These are phyloP conservation scores for Physcia stellaris DNA, from an alignment of 495 filamentous ascomycete genomes.

Conservation along the genomic window DNA sequence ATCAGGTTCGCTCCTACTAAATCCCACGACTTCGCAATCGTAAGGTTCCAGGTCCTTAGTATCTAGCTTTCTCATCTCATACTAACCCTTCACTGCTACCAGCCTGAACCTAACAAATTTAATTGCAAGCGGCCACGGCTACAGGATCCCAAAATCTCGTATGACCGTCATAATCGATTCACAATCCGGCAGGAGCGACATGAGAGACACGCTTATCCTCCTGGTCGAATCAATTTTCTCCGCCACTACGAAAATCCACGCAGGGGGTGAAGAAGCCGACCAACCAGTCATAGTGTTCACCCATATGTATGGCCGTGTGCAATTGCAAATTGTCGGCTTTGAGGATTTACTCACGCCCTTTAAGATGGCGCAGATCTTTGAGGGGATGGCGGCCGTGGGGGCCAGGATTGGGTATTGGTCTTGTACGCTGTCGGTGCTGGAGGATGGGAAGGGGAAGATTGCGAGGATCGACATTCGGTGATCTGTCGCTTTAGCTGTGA, in stretches of 20 bases:
- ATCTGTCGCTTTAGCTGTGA: too few relatives aligned
- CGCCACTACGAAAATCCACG: neutral
- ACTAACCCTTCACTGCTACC: too few relatives aligned
- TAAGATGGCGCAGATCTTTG: conserved; percentile 1
- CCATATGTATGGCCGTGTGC: neutral
- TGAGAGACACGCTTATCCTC: neutral
- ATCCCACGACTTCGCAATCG: too few relatives aligned
- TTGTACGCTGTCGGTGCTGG: neutral
- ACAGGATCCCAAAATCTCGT: neutral
- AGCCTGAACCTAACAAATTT: too few relatives aligned
- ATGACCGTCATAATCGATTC: neutral
- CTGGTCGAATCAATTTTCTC: neutral
- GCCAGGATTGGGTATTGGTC: neutral
- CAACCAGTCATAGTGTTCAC: neutral
- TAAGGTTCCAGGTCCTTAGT: too few relatives aligned
- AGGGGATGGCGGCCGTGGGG: neutral
- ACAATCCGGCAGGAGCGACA: neutral
- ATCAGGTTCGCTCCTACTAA: too few relatives aligned
- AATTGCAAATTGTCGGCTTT: neutral
- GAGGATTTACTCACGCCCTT: neutral
- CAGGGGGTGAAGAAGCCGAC: neutral
- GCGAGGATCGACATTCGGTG: too few relatives aligned
- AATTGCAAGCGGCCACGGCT: neutral
- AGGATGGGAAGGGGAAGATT: neutral
- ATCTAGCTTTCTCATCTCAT: too few relatives aligned